A percentile compares a stretch with the other conserved stretches of the same genome.
Evolutionary conservation across 78 protist species (phyloP).

Genomic region (Corallochytrium limacisporum): DNA sequence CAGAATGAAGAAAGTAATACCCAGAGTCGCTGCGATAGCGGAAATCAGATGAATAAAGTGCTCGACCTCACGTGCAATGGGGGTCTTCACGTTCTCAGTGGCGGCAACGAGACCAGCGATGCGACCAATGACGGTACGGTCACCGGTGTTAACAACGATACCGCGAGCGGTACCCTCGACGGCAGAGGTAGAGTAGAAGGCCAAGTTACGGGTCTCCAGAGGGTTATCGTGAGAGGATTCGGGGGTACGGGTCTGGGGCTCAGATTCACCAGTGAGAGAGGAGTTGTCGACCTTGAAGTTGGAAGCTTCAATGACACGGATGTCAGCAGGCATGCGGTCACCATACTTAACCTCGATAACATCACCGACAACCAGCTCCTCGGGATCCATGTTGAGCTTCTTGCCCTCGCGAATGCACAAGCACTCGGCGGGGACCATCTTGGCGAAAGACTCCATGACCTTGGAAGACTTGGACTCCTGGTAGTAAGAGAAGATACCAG

Average conservation of each 20-base stretch:
- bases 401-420: conserved; percentile 56
- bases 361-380: conserved; percentile 67
- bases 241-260: conserved; percentile 45
- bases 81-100: conserved; percentile 18
- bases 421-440: conserved; percentile 38
- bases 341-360: conserved; percentile 43
- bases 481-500: conserved; percentile 55
- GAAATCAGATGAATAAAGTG: conserved; percentile 58
- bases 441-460: conserved; percentile 64
- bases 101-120: conserved; percentile 49
- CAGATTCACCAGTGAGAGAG: conserved; percentile 85
- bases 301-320: conserved; percentile 26
- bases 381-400: background rate
- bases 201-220: conserved; percentile 54
- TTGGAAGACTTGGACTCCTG: conserved; percentile 61
- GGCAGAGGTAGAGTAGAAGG: conserved; percentile 51
- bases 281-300: conserved; percentile 52
- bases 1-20: conserved; percentile 36
- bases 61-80: conserved; percentile 57
- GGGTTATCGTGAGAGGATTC: conserved; percentile 43
- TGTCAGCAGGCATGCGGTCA: conserved; percentile 60
- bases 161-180: conserved; percentile 66
- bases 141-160: conserved; percentile 65
- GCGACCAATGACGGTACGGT: conserved; percentile 72
- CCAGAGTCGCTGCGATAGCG: conserved; percentile 48